Conservation (phyloP, 139 green algal genomes). For the Gonium pectorale region DNA sequence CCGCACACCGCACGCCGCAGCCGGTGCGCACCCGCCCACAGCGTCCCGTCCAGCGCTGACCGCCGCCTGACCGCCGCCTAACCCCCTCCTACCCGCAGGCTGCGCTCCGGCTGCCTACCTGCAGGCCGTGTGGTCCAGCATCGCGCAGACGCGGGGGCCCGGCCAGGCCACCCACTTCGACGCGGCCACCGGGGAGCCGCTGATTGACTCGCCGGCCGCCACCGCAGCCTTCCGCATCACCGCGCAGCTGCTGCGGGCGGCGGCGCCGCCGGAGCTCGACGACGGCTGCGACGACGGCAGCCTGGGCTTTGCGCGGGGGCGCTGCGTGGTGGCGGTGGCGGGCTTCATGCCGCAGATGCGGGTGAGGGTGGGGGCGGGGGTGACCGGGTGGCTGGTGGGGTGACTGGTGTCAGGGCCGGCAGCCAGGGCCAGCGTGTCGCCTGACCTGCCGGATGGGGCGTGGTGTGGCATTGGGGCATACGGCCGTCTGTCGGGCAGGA, state of each 20-base stretch:
- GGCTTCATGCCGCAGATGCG: conserved; percentile 5
- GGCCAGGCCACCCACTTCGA: conserved; percentile 16
- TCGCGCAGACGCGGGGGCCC: conserved; percentile 9
- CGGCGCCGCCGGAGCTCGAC: background rate
- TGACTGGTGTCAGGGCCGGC: too few species aligned
- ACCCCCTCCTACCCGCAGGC: background rate
- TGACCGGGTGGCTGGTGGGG: background rate
- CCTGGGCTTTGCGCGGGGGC: background rate
- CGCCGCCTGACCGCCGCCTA: too few species aligned
- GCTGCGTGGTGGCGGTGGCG: background rate
- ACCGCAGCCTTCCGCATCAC: conserved; percentile 3
- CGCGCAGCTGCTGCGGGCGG: background rate
- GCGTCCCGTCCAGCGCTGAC: too few species aligned
- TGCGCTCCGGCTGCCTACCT: background rate
- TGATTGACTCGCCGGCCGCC: background rate
- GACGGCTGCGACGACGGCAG: conserved; percentile 14
- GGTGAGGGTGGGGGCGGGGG: background rate
- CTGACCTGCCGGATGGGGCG: too few species aligned
- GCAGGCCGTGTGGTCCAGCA: conserved; percentile 22
- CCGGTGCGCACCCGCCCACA: too few species aligned
- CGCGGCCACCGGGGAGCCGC: background rate
- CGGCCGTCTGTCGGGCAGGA: too few species aligned
- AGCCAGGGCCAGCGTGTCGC: too few species aligned
- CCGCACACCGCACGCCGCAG: too few species aligned
- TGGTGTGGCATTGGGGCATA: too few species aligned